Evolutionary conservation across 305 asterid genomes (phyloP), one percentile per base, ranked within the genome.

Genomic region (Fraxinus sp.): DNA sequence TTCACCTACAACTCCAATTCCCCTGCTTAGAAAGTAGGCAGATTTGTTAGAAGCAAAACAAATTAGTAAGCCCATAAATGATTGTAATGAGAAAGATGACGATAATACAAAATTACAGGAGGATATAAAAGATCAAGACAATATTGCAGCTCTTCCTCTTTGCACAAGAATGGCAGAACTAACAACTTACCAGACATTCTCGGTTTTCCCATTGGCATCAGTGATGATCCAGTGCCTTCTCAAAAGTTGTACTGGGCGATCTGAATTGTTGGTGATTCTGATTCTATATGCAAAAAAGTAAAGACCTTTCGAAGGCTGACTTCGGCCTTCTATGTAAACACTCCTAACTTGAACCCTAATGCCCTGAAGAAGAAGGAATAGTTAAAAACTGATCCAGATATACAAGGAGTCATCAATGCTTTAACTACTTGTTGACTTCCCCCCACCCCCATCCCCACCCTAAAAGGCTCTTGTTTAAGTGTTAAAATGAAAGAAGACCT

Each of bases 181-280:
- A 57, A 14, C 14, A 59, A 84, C 95, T 88, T 78, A 94, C 98
- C 95, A 90, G 80, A 94, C 95, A 49, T 83, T 90, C 81, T 93
- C 98, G 4, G 88, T 90, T 86, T 85, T 93, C 32, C 86, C 97
- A 71, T 91, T 93, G 82, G 92, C 97, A 80, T 93, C 94, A 7
- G 97, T 91, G 81, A 93, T 91, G 92, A 93, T 92, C 98, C 98
- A 94, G 82, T 94, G 97, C 82, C 98, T 87, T 86, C 92, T 89
- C 30, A 94, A 95, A 88, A 94, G 98, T 81, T 93, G 98, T 71
- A 93, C 96, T 0, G 97, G 94, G 85, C 98, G 96, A 62, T 89
- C 86, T 1, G 98, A 93, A 79, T 89, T 89, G 92, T 94, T 94
- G 87, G 91, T 90, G 87, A 94, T 90, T 89, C 97, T 89, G 78